Evolutionary conservation across 257 asterid species (phyloP), one percentile per base, ranked within the genome.

Genomic region (Pogostemon cablin): DNA sequence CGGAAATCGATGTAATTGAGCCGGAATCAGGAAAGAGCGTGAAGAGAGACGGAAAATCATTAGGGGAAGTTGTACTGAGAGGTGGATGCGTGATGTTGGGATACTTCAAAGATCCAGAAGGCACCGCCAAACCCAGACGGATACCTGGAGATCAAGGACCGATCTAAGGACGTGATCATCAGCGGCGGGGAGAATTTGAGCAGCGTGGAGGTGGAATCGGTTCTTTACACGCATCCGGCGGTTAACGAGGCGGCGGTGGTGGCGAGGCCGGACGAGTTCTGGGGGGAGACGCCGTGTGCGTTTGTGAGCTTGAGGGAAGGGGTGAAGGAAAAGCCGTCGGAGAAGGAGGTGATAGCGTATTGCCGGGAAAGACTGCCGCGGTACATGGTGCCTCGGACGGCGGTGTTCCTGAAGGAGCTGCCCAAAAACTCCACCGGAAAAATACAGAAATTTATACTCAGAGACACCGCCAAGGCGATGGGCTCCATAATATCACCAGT

Each of bases 201-300:
- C 79, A 89, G 96, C 9, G 96, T 89, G 58, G 96, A 89, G 77
- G 92, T 89, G 52, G 96, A 89, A 32, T 78, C 95, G 2, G 93
- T 79, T 8, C 62, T 89, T 42, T 89, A 84, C 69, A 20, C 59
- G 8, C 95, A 89, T 40, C 90, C 88, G 48, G 86, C 87, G n/a
- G 85, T 89, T 71, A 84, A 84, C 17, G 96, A 89, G 83, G 96
- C 87, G 44, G 96, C 96, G 11, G 96, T 89, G 62, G 96, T 87
- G 82, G 95, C 92, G 17, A 59, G 87, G 70, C 95, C 95, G 0
- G 95, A 89, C 34, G 86, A 82, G 15, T 87, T 79, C 59, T 89
- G 96, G 96, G 92, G 96, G 0, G 96, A 89, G 35, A 87, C 92
- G 11, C 96, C 96, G 35, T 89, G 96, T 62, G 96, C 95, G 12